Conservation (phyloP, 331 rosid species). For the Phaseolus coccineus region DNA sequence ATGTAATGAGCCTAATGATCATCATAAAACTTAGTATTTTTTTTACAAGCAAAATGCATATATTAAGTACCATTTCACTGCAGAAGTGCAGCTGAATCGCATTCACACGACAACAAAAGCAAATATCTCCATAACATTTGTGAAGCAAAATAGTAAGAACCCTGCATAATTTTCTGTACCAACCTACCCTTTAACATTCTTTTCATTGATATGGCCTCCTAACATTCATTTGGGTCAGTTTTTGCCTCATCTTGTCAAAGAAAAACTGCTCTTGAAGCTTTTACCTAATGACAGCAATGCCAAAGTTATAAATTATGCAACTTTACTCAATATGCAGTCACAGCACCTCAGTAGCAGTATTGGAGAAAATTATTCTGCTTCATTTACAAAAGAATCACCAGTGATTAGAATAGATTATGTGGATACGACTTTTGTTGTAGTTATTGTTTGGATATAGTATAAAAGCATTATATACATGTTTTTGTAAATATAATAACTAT, state of each 20-base stretch:
- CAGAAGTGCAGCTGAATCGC: too few species aligned
- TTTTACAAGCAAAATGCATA: too few species aligned
- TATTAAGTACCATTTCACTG: too few species aligned
- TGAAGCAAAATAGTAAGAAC: too few species aligned
- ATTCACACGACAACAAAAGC: too few species aligned
- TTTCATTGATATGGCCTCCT: not conserved
- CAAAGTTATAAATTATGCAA: not conserved
- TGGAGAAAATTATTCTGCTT: not conserved
- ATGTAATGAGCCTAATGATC: too few species aligned
- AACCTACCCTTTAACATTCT: not conserved
- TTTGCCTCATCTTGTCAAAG: not conserved
- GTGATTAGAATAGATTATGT: not conserved
- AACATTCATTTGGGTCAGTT: not conserved
- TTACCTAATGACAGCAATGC: not conserved
- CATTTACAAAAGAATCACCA: not conserved
- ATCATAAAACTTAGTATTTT: too few species aligned
- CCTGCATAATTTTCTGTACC: not conserved
- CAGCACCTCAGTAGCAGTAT: not conserved
- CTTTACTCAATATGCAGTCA: not conserved
- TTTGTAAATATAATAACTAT: not conserved
- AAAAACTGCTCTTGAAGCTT: not conserved
- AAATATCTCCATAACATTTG: too few species aligned
- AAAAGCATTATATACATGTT: not conserved
- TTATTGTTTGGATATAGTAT: not conserved
- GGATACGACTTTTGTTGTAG: too few species aligned